A percentile compares a stretch with the other conserved stretches of the same genome.
Evolutionary conservation across 305 asterid genomes (phyloP).

Genomic region (Solanum aculeatissimum): DNA sequence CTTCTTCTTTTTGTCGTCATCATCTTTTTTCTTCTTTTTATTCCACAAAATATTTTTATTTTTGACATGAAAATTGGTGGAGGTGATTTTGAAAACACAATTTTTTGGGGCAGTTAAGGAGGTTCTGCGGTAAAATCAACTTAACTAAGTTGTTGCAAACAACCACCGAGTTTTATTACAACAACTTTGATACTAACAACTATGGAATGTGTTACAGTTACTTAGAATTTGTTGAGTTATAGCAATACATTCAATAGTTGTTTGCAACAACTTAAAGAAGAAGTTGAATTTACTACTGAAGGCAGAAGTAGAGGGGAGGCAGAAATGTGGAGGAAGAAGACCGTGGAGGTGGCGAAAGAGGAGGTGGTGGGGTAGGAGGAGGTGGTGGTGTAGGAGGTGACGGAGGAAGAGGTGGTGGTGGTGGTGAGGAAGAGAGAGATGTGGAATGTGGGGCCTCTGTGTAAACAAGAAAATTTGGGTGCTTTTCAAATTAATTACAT

Average conservation of each 20-base stretch:
- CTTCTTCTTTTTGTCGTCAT: neutral
- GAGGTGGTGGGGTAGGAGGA: neutral
- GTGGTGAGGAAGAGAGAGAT: neutral
- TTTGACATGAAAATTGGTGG: neutral
- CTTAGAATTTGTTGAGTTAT: neutral
- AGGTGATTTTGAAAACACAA: neutral
- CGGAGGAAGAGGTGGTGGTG: neutral
- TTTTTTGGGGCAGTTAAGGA: neutral
- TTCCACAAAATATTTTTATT: neutral
- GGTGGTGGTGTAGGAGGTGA: neutral
- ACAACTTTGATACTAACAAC: neutral
- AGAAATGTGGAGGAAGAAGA: neutral
- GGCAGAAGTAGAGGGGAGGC: neutral
- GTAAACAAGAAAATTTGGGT: neutral
- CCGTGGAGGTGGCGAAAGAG: neutral
- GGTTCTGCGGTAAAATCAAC: neutral
- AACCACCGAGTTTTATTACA: neutral
- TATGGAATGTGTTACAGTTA: neutral
- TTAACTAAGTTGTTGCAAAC: neutral
- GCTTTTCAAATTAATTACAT: neutral
- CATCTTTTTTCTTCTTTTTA: neutral
- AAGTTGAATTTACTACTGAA: neutral
- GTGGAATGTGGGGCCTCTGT: neutral
- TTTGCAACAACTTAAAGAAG: neutral
- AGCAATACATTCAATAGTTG: neutral